Evolutionary conservation across 2,329 filamentous ascomycete species (phyloP), one percentile per base, ranked within the genome.

Genomic region (Ophiostoma novo-ulmi): DNA sequence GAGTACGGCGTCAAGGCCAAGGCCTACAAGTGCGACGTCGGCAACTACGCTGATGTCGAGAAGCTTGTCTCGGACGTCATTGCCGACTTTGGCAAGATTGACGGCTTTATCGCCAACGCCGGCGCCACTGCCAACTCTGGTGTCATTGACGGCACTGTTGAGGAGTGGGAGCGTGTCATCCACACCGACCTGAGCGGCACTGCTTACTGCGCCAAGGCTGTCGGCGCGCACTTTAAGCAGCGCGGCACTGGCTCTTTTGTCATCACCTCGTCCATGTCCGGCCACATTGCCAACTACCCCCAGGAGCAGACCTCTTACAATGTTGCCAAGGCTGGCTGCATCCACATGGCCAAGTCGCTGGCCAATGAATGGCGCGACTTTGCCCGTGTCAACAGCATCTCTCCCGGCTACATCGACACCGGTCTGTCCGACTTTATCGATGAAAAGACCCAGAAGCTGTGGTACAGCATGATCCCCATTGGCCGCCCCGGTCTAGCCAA

Each of bases 401-500:
- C 88, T 2, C 91, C 91, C 0, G 90, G 91, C 26, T 93, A 92
- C 78, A 92, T 93, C 74, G 84, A 85, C 70, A 93, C 90, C 0
- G 90, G 92, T 73, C 89, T 94, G 74, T 87, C 87, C 14, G 81
- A 83, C 75, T 92, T 91, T 77, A 84, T 88, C 11, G 82, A 87
- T 0, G 76, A 82, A 10, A 89, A 91, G 75, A 89, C 86, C 3
- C 91, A 92, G 84, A 83, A 85, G 64, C 83, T 91, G 71, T 94
- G 91, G 89, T 88, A 87, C 77, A 87, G 88, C 76, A 94, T 91
- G 85, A 94, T 90, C 58, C 91, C 91, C 11, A 91, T 95, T 88
- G 91, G 88, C 89, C 86, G 92, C 74, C 89, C 93, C 77, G 92
- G 90, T 11, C 83, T 88, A 74, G 82, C 87, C 2, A 85, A 87